phyloP scores from a whole-genome alignment of 2,329 filamentous ascomycete genomes.

The Hypoxylon sp. region DNA sequence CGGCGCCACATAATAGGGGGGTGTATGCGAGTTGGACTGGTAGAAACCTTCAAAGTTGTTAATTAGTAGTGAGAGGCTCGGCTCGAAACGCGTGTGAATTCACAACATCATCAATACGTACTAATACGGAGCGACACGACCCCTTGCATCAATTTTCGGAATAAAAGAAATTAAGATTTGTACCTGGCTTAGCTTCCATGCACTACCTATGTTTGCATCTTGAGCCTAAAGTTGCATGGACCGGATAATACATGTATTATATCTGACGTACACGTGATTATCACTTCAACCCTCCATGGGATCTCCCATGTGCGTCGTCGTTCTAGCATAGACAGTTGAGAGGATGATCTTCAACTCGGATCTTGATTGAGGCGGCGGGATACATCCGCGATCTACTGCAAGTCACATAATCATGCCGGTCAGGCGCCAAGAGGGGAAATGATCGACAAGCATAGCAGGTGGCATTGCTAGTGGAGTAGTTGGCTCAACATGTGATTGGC shows the following conservation, averaged over 20 bases:
- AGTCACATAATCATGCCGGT: slow-evolving; percentile 23
- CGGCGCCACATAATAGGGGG: slow-evolving; percentile 30
- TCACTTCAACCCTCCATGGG: background rate
- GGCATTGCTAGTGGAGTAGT: slow-evolving; percentile 28
- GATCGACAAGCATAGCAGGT: slow-evolving; percentile 35
- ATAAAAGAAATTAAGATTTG: slow-evolving; percentile 15
- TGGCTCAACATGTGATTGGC: slow-evolving; percentile 5
- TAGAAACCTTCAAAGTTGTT: too few relatives aligned
- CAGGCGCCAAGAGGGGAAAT: slow-evolving; percentile 28
- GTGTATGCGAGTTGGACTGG: background rate
- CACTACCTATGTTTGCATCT: slow-evolving; percentile 11
- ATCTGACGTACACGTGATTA: slow-evolving; percentile 8
- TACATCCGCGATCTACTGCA: slow-evolving; percentile 33
- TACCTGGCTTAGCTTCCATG: slow-evolving; percentile 20
- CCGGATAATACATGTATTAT: slow-evolving; percentile 9
- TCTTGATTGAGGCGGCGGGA: slow-evolving; percentile 17
- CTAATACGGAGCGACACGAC: slow-evolving; percentile 38
- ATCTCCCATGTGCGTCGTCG: background rate
- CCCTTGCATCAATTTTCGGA: slow-evolving; percentile 35
- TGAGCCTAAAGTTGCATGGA: slow-evolving; percentile 21
- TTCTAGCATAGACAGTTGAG: slow-evolving; percentile 9
- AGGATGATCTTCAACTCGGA: slow-evolving; percentile 18
- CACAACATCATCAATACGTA: slow-evolving; percentile 15
- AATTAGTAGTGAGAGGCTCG: slow-evolving; percentile 13
- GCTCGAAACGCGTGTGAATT: slow-evolving; percentile 14